Base-by-base conservation (phyloP, 1,284 basidiomycete species). In the Sporisorium scitamineum region DNA sequence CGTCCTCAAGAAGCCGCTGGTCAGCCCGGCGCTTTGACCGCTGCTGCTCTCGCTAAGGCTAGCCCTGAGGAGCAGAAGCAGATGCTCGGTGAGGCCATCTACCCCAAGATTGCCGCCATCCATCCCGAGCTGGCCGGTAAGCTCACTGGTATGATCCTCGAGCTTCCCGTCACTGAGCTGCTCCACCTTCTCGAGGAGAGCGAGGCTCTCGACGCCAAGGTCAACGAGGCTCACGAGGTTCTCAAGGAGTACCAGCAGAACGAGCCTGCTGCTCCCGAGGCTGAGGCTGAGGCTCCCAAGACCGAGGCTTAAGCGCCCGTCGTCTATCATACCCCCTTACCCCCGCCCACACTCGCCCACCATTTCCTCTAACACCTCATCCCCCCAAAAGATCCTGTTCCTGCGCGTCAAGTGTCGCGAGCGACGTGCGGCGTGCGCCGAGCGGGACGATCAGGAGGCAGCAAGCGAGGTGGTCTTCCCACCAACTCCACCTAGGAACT, bases 41-140 rank as follows among this genome's bases (percentile, higher is more conserved):
- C 84, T 16, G 82, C 81, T 53, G 80, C 83, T 20, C 77, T 85
- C 13, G 84, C 84, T 50, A 82, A 83, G 65, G 84, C 84, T 18
- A 79, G 83, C 69, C 84, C 84, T 48, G 84, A 85, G 60, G 84
- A 85, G 77, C 84, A 85, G 79, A 85, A 85, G 84, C 84, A 85
- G 76, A 85, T 85, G 81, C 79, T 85, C 44, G 84, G 84, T 45
- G 84, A 85, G 76, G 84, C 84, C 31, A 84, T 85, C 75, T 85
- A 85, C 80, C 84, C 84, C 61, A 83, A 84, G 79, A 83, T 85
- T 62, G 79, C 78, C 20, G 79, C 74, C 29, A 63, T 57, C 52
- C 84, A 84, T 65, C 79, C 81, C 47, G 80, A 83, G 66, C 78
- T 84, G 32, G 84, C 84, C 44, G 84, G 84, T 50, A 85, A 85